phyloP scores from a whole-genome alignment of 2,329 filamentous ascomycete species.

The Calonectria naviculata region DNA sequence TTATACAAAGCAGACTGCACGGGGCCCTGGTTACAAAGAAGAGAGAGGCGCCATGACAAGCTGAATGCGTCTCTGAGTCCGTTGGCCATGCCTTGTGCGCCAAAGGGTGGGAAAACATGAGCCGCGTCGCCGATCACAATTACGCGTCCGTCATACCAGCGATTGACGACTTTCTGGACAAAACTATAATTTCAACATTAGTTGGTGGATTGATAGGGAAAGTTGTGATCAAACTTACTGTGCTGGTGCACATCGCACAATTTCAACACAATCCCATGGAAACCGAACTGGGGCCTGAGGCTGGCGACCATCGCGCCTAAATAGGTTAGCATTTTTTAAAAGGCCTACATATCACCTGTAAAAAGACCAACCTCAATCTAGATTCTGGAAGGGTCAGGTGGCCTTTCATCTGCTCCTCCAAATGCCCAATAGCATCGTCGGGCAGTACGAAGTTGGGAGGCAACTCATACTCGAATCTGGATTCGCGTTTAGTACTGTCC shows the following conservation, averaged over 20 bases:
- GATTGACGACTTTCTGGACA: slow-evolving; percentile 56
- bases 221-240: not conserved
- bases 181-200: slow-evolving; percentile 41
- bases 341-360: too few species aligned
- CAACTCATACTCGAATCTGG: not conserved
- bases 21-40: not conserved
- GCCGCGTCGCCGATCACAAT: slow-evolving; percentile 61
- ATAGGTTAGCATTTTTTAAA: not conserved
- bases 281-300: not conserved
- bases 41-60: slow-evolving; percentile 24
- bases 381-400: not conserved
- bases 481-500: not conserved
- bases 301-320: not conserved
- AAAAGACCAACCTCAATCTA: not conserved
- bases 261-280: not conserved
- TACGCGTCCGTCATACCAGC: slow-evolving; percentile 53
- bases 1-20: not conserved
- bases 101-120: slow-evolving; percentile 63
- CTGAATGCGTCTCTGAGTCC: slow-evolving; percentile 47
- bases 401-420: not conserved
- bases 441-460: not conserved
- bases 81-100: slow-evolving; percentile 48
- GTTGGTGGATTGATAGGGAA: not conserved
- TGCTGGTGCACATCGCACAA: not conserved
- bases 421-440: not conserved